Evolutionary conservation across 2,329 filamentous ascomycete genomes (phyloP).

Genomic region (Aspergillus ustus): DNA sequence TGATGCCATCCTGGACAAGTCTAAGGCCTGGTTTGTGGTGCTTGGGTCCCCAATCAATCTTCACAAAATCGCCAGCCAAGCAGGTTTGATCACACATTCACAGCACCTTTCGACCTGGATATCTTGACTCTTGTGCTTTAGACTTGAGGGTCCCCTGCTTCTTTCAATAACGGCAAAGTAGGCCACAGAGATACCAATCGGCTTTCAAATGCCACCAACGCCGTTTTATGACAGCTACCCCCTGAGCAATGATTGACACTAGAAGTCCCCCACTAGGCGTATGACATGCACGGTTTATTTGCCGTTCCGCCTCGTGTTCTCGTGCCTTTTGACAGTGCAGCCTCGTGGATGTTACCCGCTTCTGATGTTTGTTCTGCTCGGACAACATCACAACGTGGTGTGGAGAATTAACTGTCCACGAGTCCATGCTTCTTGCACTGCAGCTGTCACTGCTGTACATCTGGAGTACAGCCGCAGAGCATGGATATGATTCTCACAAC

Average conservation of each 20-base stretch:
- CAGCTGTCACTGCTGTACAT: conserved; percentile 11
- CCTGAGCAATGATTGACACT: conserved; percentile 8
- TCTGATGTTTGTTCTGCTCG: background rate
- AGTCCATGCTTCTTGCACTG: conserved; percentile 20
- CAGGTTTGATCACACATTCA: background rate
- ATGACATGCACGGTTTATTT: conserved; percentile 7
- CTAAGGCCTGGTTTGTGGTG: background rate
- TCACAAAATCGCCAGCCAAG: background rate
- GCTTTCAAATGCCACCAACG: background rate
- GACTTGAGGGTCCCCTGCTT: background rate
- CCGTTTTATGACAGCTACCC: conserved; percentile 11
- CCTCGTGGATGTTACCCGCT: conserved; percentile 4
- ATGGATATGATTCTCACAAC: conserved; percentile 21
- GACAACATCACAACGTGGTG: conserved; percentile 21
- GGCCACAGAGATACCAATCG: background rate
- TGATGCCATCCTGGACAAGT: conserved; percentile 2
- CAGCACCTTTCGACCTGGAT: background rate
- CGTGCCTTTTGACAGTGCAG: background rate
- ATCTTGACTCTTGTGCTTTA: background rate
- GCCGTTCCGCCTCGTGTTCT: background rate
- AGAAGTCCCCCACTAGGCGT: background rate
- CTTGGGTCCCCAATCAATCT: background rate
- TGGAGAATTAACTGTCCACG: conserved; percentile 15
- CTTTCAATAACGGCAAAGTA: background rate
- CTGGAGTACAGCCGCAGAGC: conserved; percentile 7